Evolutionary conservation across 2,329 filamentous ascomycete genomes (phyloP).

Genomic region (Remersonia thermophila): DNA sequence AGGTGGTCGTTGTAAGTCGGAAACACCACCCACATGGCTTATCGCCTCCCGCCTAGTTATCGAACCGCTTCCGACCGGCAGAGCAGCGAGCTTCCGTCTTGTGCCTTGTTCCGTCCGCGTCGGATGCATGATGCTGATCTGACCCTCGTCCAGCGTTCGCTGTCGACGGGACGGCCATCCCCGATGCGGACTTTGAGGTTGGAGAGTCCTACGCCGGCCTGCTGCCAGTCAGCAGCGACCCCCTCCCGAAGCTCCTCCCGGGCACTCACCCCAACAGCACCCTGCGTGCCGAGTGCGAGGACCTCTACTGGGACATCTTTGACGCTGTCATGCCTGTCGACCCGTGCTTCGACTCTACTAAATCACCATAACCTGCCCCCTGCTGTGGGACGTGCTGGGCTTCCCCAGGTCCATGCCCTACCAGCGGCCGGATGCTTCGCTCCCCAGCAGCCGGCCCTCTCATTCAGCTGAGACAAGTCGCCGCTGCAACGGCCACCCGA

Average conservation of each 20-base stretch:
- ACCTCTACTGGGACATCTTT: slow-evolving; percentile 43
- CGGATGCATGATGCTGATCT: neutral
- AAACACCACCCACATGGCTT: too few species aligned
- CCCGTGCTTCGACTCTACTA: slow-evolving; percentile 73
- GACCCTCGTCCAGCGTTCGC: slow-evolving; percentile 36
- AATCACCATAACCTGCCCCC: slow-evolving; percentile 58
- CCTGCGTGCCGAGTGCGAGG: slow-evolving; percentile 37
- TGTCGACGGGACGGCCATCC: slow-evolving; percentile 52
- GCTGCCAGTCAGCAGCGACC: slow-evolving; percentile 40
- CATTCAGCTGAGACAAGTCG: too few species aligned
- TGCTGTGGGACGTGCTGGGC: slow-evolving; percentile 55
- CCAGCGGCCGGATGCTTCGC: too few species aligned
- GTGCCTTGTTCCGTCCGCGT: too few species aligned
- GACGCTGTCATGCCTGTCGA: slow-evolving; percentile 46
- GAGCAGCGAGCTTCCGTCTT: neutral
- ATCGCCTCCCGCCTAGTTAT: too few species aligned
- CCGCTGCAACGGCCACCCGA: too few species aligned
- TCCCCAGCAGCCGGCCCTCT: too few species aligned
- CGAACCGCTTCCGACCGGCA: too few species aligned
- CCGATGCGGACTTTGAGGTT: slow-evolving; percentile 58
- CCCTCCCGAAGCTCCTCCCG: too few species aligned
- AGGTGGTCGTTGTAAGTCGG: too few species aligned
- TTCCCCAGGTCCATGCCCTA: slow-evolving; percentile 56
- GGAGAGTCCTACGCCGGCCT: slow-evolving; percentile 53
- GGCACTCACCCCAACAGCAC: slow-evolving; percentile 27